A percentile compares a stretch with the other conserved stretches of the same genome.
phyloP scores from a whole-genome alignment of 2,329 filamentous ascomycete species.

The Colletotrichum cordylinicola region DNA sequence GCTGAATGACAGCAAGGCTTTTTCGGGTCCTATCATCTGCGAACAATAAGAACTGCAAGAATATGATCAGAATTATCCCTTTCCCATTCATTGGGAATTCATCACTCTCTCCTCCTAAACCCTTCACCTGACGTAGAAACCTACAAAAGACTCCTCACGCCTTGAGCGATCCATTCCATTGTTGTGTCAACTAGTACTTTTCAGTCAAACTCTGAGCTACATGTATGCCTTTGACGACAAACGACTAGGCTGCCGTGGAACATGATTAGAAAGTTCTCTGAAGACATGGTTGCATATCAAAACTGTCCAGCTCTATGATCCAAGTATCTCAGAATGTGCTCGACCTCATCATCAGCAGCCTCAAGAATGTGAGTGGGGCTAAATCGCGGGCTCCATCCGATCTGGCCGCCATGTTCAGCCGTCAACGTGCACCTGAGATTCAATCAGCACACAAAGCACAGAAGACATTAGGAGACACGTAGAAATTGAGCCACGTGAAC shows the following conservation, averaged over 20 bases:
- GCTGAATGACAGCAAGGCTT: not conserved
- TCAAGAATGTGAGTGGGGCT: not conserved
- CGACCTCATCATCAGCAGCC: not conserved
- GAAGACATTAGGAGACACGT: fast-evolving
- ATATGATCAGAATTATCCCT: not conserved
- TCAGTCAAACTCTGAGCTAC: fast-evolving
- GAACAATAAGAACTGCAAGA: fast-evolving
- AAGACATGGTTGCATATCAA: fast-evolving
- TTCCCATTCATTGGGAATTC: not conserved
- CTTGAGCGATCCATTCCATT: not conserved
- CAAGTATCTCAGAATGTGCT: not conserved
- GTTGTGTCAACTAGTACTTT: not conserved
- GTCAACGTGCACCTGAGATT: not conserved
- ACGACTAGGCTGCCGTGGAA: too few relatives aligned
- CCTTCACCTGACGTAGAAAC: fast-evolving
- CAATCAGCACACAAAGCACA: not conserved
- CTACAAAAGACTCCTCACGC: fast-evolving
- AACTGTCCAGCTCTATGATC: not conserved
- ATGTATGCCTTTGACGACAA: fast-evolving
- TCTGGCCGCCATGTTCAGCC: not conserved
- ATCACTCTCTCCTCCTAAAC: not conserved
- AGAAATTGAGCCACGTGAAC: not conserved
- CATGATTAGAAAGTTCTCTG: fast-evolving
- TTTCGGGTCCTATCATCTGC: not conserved
- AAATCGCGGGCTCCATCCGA: not conserved